These are phyloP conservation scores for Crithidia acanthocephali DNA, from an alignment of 208 protist species.

Conservation along the genomic window DNA sequence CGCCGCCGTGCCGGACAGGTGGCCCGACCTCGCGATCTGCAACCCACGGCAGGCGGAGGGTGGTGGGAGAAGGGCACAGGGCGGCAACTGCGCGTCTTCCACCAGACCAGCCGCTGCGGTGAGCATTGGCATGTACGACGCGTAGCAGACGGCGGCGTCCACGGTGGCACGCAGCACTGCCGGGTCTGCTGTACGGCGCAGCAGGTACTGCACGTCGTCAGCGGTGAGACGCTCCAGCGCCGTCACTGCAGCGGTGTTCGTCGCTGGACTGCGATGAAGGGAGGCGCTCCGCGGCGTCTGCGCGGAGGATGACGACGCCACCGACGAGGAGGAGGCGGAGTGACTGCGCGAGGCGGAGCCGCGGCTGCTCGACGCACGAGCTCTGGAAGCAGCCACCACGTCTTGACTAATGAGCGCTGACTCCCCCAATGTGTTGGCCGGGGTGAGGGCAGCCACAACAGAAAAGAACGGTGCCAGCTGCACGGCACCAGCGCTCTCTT, in stretches of 20 bases:
- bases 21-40: background rate
- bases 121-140: constrained; percentile 19
- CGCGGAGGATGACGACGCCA: background rate
- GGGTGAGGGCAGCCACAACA: constrained; percentile 50
- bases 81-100: constrained; percentile 17
- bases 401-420: constrained; percentile 63
- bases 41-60: constrained; percentile 25
- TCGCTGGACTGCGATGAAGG: background rate
- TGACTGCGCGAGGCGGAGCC: constrained; percentile 13
- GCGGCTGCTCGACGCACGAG: constrained; percentile 27
- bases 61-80: constrained; percentile 13
- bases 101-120: constrained; percentile 18
- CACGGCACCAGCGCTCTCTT: constrained; percentile 37
- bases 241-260: background rate
- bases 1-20: background rate
- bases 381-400: constrained; percentile 52
- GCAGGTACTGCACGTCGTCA: constrained; percentile 24
- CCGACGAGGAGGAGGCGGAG: constrained; percentile 5
- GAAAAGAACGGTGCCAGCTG: constrained; percentile 51
- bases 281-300: constrained; percentile 10
- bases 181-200: constrained; percentile 20
- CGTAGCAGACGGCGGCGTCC: constrained; percentile 22
- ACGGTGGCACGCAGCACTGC: constrained; percentile 5
- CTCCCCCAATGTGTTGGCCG: constrained; percentile 40
- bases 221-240: constrained; percentile 4